These are phyloP conservation scores for Aethionema arabicum DNA, from an alignment of 345 rosid genomes.

Conservation along the genomic window DNA sequence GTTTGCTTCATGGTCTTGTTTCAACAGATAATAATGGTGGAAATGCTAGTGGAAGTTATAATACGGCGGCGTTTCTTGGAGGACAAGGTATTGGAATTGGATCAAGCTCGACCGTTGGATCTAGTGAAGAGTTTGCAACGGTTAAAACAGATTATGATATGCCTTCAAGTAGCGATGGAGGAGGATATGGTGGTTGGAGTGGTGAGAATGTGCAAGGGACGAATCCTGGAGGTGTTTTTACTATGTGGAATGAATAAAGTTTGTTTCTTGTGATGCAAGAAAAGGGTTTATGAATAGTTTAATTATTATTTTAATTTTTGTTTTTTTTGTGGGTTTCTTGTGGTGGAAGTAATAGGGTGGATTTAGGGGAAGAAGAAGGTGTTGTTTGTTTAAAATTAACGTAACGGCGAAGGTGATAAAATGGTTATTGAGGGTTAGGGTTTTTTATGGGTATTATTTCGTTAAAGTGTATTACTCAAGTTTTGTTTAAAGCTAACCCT, in stretches of 20 bases:
- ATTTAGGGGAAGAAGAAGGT: constrained; percentile 29
- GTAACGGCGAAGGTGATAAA: constrained; percentile 27
- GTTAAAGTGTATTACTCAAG: constrained; percentile 30
- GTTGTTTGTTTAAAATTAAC: too few species aligned
- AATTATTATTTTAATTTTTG: not conserved
- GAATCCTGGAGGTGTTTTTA: constrained; percentile 64
- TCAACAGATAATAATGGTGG: constrained; percentile 33
- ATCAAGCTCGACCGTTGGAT: constrained; percentile 46
- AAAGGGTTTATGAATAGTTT: constrained; percentile 16
- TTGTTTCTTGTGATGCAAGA: constrained; percentile 27
- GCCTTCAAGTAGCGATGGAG: constrained; percentile 42
- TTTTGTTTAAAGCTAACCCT: constrained; percentile 39
- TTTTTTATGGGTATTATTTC: constrained; percentile 35
- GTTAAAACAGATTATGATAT: constrained; percentile 94
- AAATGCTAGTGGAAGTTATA: constrained; percentile 32
- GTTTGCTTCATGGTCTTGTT: constrained; percentile 61
- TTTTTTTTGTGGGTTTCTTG: constrained; percentile 5
- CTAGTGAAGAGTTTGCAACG: constrained; percentile 55
- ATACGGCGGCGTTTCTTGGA: constrained; percentile 53
- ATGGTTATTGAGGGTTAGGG: constrained; percentile 41
- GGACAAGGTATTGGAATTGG: constrained; percentile 55
- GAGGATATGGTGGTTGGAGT: constrained; percentile 68
- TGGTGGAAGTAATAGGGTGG: constrained; percentile 28
- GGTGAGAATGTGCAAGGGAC: constrained; percentile 73
- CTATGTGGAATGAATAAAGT: constrained; percentile 85